A percentile compares a stretch with the other conserved stretches of the same genome.
These are phyloP conservation scores for Botrytis fragariae DNA, from an alignment of 2,329 filamentous ascomycete genomes.

Conservation along the genomic window DNA sequence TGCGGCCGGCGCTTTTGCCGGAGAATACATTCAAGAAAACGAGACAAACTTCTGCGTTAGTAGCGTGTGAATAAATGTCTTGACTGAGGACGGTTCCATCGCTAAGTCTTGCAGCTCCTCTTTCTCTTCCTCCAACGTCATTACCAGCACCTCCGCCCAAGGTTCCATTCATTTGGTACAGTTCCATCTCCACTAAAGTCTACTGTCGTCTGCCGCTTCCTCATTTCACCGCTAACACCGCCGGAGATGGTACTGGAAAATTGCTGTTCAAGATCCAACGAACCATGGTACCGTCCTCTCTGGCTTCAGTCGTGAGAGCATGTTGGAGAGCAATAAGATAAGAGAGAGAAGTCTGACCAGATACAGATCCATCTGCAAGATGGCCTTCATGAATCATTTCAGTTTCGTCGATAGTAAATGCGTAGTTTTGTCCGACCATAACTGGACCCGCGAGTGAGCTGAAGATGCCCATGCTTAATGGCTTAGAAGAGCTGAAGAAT, in stretches of 20 bases:
- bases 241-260: neutral
- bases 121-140: too few relatives aligned
- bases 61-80: neutral
- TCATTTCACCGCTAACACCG: neutral
- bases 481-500: slow-evolving; percentile 71
- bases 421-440: too few relatives aligned
- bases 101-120: neutral
- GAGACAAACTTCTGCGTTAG: slow-evolving; percentile 8
- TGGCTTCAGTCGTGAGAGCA: slow-evolving; percentile 60
- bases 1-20: slow-evolving; percentile 67
- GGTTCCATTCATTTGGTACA: neutral
- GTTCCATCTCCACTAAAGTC: neutral
- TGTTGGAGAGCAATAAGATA: slow-evolving; percentile 74
- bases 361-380: slow-evolving; percentile 15
- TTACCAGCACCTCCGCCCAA: neutral
- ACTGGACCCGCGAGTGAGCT: slow-evolving; percentile 71
- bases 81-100: neutral
- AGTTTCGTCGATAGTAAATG: too few relatives aligned
- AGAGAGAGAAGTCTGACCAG: slow-evolving; percentile 58
- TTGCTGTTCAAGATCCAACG: slow-evolving; percentile 48
- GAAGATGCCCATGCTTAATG: slow-evolving; percentile 70
- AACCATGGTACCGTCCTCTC: slow-evolving; percentile 56
- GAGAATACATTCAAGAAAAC: slow-evolving; percentile 60
- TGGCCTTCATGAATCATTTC: slow-evolving; percentile 20
- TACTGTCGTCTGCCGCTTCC: neutral